These are phyloP conservation scores for Aurantiochytrium sp. DNA, from an alignment of 108 stramenopile species.

Conservation along the genomic window DNA sequence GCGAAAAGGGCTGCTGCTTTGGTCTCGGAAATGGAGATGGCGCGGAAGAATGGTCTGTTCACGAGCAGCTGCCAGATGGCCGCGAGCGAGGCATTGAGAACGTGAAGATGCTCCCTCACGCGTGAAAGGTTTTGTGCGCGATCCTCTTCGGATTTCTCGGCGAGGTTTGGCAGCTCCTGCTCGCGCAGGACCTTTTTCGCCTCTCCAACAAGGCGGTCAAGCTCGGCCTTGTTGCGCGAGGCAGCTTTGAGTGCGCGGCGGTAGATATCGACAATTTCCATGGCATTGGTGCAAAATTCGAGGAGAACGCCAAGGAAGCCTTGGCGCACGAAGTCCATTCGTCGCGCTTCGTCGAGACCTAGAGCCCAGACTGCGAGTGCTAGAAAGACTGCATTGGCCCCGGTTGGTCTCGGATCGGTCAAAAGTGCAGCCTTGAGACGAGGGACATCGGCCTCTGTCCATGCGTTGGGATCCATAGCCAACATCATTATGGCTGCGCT, in stretches of 20 bases:
- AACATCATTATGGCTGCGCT: not conserved
- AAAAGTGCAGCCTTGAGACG: not conserved
- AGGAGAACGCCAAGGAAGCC: not conserved
- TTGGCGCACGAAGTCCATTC: not conserved
- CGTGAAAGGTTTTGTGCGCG: not conserved
- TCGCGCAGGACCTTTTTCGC: not conserved
- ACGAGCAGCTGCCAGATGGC: not conserved
- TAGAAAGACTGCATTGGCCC: not conserved
- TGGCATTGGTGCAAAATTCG: not conserved
- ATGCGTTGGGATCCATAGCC: not conserved
- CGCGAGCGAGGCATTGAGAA: not conserved
- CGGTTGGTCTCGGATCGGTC: not conserved
- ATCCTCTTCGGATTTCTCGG: not conserved
- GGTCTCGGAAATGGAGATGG: not conserved
- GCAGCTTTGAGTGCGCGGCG: not conserved
- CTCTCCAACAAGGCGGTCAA: not conserved
- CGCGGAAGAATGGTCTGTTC: not conserved
- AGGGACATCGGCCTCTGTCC: not conserved
- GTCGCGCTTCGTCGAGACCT: not conserved
- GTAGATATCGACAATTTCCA: not conserved
- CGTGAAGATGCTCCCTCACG: not conserved
- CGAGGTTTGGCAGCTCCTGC: not conserved
- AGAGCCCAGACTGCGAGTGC: not conserved
- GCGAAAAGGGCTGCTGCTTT: not conserved
- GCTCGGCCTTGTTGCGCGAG: not conserved